phyloP scores from a whole-genome alignment of 2,329 filamentous ascomycete genomes.

The Pseudogymnoascus sp. region DNA sequence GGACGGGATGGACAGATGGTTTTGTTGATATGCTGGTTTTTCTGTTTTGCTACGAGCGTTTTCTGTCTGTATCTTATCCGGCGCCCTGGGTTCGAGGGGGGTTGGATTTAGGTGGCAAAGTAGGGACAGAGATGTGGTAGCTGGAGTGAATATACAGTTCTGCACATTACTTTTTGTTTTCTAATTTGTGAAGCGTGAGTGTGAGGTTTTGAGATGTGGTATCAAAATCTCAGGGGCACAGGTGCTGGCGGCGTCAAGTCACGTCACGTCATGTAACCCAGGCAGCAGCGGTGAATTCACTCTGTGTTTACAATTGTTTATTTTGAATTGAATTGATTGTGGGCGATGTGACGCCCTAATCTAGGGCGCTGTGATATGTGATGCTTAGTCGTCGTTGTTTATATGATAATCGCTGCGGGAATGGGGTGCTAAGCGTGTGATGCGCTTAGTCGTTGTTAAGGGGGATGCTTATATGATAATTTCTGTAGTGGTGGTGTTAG shows the following conservation, averaged over 20 bases:
- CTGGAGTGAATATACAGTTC: slow-evolving; percentile 2
- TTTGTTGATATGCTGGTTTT: background rate
- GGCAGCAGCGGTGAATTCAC: background rate
- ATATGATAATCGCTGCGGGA: background rate
- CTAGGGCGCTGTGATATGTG: background rate
- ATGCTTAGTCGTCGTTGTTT: background rate
- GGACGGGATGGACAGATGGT: background rate
- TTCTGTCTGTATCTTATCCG: background rate
- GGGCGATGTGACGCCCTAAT: background rate
- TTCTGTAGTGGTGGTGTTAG: background rate
- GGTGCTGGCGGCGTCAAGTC: background rate
- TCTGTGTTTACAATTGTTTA: background rate
- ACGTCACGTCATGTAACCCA: background rate
- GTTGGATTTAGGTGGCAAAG: background rate
- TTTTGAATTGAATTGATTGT: background rate
- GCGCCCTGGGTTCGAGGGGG: background rate
- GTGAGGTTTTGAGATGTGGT: background rate
- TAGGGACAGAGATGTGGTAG: background rate
- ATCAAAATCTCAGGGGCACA: background rate
- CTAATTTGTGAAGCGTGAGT: background rate
- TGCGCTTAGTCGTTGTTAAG: background rate
- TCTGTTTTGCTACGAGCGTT: background rate
- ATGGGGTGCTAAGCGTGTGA: background rate
- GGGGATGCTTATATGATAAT: slow-evolving; percentile 4
- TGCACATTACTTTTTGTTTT: background rate